phyloP scores from a whole-genome alignment of 352 stramenopile species.

The Blastocystis sp. region DNA sequence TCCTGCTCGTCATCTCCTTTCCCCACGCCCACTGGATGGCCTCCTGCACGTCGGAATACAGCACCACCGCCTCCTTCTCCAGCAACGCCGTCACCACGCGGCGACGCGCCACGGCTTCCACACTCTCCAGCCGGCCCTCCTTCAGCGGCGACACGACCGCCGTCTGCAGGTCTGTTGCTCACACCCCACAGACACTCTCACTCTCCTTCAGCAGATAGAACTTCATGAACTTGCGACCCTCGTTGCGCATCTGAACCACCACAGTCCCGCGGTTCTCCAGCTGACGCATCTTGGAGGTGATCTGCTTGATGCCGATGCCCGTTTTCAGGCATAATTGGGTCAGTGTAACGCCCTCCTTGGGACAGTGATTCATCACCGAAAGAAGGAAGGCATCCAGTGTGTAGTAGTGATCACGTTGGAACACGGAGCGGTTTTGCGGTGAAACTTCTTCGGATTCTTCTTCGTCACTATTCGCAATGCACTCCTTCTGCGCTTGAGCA shows the following conservation, averaged over 20 bases:
- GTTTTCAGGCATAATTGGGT: not conserved
- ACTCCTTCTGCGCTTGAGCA: not conserved
- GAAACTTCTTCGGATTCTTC: not conserved
- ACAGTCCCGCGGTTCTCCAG: not conserved
- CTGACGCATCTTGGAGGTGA: not conserved
- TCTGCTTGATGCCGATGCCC: slow-evolving; percentile 5
- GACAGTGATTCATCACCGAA: not conserved
- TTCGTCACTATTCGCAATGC: not conserved
- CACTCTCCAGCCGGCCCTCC: not conserved
- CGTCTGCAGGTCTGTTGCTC: not conserved
- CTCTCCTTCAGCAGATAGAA: not conserved
- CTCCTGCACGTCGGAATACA: not conserved
- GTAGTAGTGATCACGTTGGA: not conserved
- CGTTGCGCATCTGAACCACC: not conserved
- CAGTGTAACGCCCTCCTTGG: not conserved
- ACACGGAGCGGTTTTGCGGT: not conserved
- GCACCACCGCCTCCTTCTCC: slow-evolving; percentile 26
- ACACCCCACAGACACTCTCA: not conserved
- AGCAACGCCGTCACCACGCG: not conserved
- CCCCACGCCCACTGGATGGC: not conserved
- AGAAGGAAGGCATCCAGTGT: not conserved
- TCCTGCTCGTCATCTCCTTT: not conserved
- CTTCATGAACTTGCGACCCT: not conserved
- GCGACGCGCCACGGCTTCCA: not conserved
- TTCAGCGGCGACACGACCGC: not conserved